phyloP scores from a whole-genome alignment of 768 basidiomycete genomes.

The Kwoniella pini region DNA sequence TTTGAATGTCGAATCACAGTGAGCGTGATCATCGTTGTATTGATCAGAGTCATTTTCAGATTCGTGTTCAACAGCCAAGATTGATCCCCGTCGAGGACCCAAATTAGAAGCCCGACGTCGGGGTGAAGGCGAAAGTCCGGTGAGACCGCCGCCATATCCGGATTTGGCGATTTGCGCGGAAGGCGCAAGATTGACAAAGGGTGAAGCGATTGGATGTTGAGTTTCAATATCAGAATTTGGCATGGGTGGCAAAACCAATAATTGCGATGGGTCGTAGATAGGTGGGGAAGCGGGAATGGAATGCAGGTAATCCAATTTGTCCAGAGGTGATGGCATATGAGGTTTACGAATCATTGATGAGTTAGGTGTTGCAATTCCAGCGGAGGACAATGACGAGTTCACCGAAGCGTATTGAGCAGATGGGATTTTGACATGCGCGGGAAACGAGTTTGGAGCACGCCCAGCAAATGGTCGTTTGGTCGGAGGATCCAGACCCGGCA shows the following conservation, averaged over 20 bases:
- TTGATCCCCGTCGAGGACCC: slow-evolving; percentile 19
- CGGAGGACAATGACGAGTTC: not conserved
- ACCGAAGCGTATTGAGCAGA: slow-evolving; percentile 2
- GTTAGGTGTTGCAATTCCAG: slow-evolving; percentile 4
- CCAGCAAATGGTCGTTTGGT: slow-evolving; percentile 9
- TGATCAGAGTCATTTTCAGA: not conserved
- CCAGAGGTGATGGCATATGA: slow-evolving; percentile 31
- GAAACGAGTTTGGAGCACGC: slow-evolving; percentile 10
- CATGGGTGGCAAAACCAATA: slow-evolving; percentile 26
- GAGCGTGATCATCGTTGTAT: not conserved
- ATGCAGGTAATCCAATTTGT: slow-evolving; percentile 28
- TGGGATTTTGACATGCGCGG: slow-evolving; percentile 25
- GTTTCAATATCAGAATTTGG: slow-evolving; percentile 1
- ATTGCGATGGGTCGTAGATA: slow-evolving; percentile 27
- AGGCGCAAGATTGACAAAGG: slow-evolving; percentile 37
- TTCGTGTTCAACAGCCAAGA: slow-evolving; percentile 2
- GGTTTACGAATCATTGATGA: slow-evolving; percentile 17
- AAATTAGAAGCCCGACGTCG: slow-evolving; percentile 16
- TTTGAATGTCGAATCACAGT: not conserved
- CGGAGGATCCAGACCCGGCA: slow-evolving; percentile 11
- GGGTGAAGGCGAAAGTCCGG: slow-evolving; percentile 14
- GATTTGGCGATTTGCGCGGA: slow-evolving; percentile 10
- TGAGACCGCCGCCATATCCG: not conserved
- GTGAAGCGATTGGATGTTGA: slow-evolving; percentile 36
- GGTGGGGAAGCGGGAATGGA: slow-evolving; percentile 41